These are phyloP conservation scores for Oryza meyeriana DNA, from an alignment of 176 grass and related monocot species.

Conservation along the genomic window DNA sequence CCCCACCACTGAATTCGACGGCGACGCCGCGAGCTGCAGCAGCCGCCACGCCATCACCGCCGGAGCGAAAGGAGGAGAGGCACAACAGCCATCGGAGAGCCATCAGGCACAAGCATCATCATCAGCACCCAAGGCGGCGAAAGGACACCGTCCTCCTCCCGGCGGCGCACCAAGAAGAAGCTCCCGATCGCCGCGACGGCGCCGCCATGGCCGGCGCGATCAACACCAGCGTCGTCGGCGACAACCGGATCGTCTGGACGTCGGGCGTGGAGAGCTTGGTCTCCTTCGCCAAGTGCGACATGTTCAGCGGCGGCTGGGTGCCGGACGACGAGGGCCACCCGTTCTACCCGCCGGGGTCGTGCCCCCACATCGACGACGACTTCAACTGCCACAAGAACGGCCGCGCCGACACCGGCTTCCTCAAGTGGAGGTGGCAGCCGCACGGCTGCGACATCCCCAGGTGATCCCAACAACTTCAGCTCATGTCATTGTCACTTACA, in stretches of 20 bases:
- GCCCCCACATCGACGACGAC: conserved; percentile 60
- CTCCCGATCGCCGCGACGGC: background rate
- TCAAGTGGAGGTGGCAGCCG: conserved; percentile 91
- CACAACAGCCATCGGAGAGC: conserved; percentile 21
- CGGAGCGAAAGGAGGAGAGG: background rate
- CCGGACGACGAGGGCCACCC: conserved; percentile 49
- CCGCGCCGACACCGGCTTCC: conserved; percentile 56
- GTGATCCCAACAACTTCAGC: background rate
- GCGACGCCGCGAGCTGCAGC: background rate
- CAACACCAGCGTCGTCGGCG: conserved; percentile 12
- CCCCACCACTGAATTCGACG: background rate
- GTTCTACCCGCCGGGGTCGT: conserved; percentile 63
- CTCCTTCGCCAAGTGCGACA: conserved; percentile 49
- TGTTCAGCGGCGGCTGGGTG: conserved; percentile 77
- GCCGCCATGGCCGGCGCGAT: background rate
- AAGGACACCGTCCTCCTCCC: background rate
- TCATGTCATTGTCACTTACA: background rate
- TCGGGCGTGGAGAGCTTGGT: conserved; percentile 29
- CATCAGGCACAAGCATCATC: conserved; percentile 5
- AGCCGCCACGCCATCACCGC: background rate
- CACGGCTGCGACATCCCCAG: conserved; percentile 67
- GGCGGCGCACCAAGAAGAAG: background rate
- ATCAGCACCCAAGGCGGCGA: conserved; percentile 16
- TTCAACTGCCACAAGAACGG: conserved; percentile 95
- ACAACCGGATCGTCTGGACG: conserved; percentile 32